These are phyloP conservation scores for Aureobasidium sp. DNA, from an alignment of 2,329 filamentous ascomycete genomes.

Conservation along the genomic window DNA sequence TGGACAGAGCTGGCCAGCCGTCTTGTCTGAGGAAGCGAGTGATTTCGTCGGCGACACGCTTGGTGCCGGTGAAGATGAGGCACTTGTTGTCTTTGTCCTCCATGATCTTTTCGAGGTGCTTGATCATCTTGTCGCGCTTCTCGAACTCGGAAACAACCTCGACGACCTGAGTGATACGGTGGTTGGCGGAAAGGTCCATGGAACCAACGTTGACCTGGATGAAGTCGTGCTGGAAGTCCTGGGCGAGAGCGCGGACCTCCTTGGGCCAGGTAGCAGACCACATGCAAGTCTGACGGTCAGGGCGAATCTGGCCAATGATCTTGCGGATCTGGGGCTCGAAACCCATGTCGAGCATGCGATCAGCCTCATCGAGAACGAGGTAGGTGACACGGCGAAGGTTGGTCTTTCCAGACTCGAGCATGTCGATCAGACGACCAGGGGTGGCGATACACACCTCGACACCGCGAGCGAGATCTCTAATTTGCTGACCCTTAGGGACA, in stretches of 20 bases:
- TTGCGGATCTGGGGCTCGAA: conserved; percentile 99
- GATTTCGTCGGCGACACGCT: conserved; percentile 95
- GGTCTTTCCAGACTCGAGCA: conserved; percentile 96
- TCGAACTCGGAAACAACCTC: conserved; percentile 94
- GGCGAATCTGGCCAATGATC: conserved; percentile 94
- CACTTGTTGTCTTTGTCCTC: conserved; percentile 93
- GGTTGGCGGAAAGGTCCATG: conserved; percentile 90
- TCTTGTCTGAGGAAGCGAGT: conserved; percentile 95
- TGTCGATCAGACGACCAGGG: conserved; percentile 93
- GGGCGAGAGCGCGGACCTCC: conserved; percentile 86
- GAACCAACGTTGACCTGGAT: conserved; percentile 99
- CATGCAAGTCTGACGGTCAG: conserved; percentile 98
- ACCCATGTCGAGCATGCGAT: conserved; percentile 99
- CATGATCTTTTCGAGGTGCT: conserved; percentile 97
- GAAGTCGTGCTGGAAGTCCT: conserved; percentile 88
- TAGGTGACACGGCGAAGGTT: conserved; percentile 97
- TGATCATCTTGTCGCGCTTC: conserved; percentile 95
- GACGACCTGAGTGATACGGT: conserved; percentile 95
- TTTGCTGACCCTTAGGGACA: conserved; percentile 96
- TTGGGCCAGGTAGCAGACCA: conserved; percentile 99
- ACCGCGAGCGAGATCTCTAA: conserved; percentile 86
- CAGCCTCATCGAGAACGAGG: conserved; percentile 94
- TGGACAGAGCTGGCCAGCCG: conserved; percentile 94
- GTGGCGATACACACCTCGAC: conserved; percentile 99
- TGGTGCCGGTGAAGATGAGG: conserved; percentile 77